These are phyloP conservation scores for Ettlia oleoabundans DNA, from an alignment of 139 green algal species.

Conservation along the genomic window DNA sequence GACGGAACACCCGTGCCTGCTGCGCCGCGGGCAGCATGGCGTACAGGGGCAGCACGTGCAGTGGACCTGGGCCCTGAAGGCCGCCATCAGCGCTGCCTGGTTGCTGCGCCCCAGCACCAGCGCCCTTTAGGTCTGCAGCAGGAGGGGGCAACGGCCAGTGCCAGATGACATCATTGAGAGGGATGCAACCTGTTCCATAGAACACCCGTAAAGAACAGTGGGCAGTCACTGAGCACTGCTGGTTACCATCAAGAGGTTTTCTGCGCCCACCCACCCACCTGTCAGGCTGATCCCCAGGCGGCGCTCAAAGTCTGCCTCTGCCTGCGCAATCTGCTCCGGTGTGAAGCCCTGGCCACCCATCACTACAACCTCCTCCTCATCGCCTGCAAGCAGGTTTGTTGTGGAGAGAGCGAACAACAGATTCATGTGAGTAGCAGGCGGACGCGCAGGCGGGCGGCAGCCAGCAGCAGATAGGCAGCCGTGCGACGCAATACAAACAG, in stretches of 20 bases:
- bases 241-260: too few species aligned
- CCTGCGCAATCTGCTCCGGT: conserved; percentile 74
- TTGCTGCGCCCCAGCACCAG: neutral
- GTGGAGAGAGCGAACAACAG: neutral
- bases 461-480: neutral
- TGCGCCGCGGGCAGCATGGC: conserved; percentile 79
- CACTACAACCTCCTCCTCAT: conserved; percentile 64
- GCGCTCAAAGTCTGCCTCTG: conserved; percentile 68
- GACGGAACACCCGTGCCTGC: conserved; percentile 84
- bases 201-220: neutral
- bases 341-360: conserved; percentile 77
- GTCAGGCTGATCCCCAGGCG: conserved; percentile 32
- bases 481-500: neutral
- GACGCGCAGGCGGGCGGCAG: neutral
- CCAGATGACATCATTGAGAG: too few species aligned
- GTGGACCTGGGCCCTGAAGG: conserved; percentile 9
- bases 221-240: too few species aligned
- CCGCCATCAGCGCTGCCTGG: neutral
- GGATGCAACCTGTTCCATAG: neutral
- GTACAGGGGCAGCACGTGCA: conserved; percentile 97
- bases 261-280: conserved; percentile 5
- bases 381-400: conserved; percentile 24
- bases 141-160: too few species aligned
- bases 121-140: conserved; percentile 12
- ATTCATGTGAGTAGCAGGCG: neutral